Evolutionary conservation across 2,329 filamentous ascomycete species (phyloP).

Genomic region (Kalaharituber pfeilii): DNA sequence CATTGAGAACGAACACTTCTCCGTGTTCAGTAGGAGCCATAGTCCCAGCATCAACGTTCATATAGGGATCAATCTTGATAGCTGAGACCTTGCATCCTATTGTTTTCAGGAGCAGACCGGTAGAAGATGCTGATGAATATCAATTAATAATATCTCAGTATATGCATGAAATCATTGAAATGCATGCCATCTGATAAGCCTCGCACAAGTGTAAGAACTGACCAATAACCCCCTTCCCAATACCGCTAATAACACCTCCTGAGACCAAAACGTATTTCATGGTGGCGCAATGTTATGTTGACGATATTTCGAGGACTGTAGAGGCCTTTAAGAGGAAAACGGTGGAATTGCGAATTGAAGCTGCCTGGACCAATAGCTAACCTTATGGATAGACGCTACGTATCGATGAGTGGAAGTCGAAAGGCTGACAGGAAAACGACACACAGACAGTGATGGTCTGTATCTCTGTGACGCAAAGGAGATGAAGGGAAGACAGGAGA

Average conservation of each 20-base stretch:
- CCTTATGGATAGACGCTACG: not conserved
- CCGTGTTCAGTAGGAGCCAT: conserved; percentile 62
- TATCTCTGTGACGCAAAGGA: too few species aligned
- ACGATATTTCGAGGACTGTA: too few species aligned
- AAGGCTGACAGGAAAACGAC: not conserved
- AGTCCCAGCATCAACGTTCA: conserved; percentile 59
- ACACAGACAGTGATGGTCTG: too few species aligned
- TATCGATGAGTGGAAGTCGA: too few species aligned
- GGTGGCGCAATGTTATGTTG: conserved; percentile 30
- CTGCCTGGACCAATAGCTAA: too few species aligned
- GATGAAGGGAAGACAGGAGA: not conserved
- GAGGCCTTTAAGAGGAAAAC: not conserved
- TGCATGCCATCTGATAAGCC: not conserved
- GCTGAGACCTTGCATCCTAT: conserved; percentile 55
- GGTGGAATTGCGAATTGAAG: not conserved
- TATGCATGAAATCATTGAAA: too few species aligned
- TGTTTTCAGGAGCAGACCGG: conserved; percentile 62
- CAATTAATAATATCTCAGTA: conserved; percentile 1
- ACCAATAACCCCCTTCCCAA: conserved; percentile 52
- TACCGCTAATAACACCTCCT: conserved; percentile 47
- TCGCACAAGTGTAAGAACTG: conserved; percentile 22
- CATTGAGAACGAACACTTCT: conserved; percentile 74
- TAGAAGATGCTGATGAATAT: conserved; percentile 41
- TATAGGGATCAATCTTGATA: conserved; percentile 56
- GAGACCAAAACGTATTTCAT: conserved; percentile 75